These are phyloP conservation scores for Alternaria gaisen DNA, from an alignment of 2,329 filamentous ascomycete species.

Conservation along the genomic window DNA sequence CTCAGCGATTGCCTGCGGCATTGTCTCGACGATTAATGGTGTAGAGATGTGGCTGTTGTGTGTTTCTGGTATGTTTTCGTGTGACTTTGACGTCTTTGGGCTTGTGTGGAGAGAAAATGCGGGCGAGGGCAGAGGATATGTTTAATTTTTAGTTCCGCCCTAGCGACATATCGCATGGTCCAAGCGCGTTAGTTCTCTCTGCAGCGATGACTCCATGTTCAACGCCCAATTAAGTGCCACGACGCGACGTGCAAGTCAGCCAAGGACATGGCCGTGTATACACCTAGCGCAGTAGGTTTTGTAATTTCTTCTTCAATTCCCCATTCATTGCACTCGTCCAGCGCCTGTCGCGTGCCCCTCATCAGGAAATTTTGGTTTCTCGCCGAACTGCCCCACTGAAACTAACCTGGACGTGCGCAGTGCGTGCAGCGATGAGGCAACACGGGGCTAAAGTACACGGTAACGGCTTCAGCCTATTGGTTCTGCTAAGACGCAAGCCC, in stretches of 20 bases:
- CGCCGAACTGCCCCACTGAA: conserved; percentile 42
- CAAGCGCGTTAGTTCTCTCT: conserved; percentile 24
- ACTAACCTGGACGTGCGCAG: conserved; percentile 36
- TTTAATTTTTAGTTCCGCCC: conserved; percentile 35
- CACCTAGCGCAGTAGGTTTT: conserved; percentile 7
- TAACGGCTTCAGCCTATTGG: conserved; percentile 37
- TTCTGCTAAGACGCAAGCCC: conserved; percentile 35
- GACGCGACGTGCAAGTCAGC: conserved; percentile 22
- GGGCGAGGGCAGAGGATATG: conserved; percentile 37
- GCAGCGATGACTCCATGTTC: conserved; percentile 34
- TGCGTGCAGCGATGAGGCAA: conserved; percentile 42
- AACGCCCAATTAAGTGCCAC: conserved; percentile 21
- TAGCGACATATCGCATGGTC: conserved; percentile 32
- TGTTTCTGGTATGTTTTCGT: conserved; percentile 38
- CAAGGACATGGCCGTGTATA: conserved; percentile 4
- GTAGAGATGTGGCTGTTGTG: conserved; percentile 34
- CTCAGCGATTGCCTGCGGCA: conserved; percentile 61
- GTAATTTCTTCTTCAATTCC: conserved; percentile 3
- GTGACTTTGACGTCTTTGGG: conserved; percentile 54
- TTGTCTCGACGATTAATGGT: conserved; percentile 56
- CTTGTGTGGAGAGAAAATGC: conserved; percentile 43
- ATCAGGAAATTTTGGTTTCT: conserved; percentile 26
- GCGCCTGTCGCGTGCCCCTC: conserved; percentile 37
- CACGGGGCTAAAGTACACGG: conserved; percentile 34
- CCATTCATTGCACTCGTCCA: conserved; percentile 6